phyloP scores from a whole-genome alignment of 805 yeast species.

The Ogataea pini region DNA sequence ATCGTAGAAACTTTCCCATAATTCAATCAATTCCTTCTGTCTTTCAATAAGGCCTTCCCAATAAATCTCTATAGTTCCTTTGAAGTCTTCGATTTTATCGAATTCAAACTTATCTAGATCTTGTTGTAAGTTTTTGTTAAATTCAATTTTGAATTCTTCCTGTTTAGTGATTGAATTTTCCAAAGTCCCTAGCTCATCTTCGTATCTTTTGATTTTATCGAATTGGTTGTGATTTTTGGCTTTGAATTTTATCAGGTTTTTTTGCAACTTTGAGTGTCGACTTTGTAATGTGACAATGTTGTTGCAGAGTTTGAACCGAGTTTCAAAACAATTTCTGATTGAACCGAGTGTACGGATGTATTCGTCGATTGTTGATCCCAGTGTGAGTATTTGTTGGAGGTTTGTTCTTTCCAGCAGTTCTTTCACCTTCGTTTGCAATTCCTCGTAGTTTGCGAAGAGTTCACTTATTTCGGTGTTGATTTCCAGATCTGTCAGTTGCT shows the following conservation, averaged over 20 bases:
- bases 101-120: conserved; percentile 72
- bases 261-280: conserved; percentile 46
- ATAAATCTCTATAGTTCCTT: conserved; percentile 86
- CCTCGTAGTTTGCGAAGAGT: conserved; percentile 69
- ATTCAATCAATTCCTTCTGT: conserved; percentile 86
- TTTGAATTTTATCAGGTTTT: conserved; percentile 44
- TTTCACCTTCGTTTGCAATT: conserved; percentile 66
- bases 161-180: conserved; percentile 55
- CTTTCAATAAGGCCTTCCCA: conserved; percentile 89
- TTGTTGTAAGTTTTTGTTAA: conserved; percentile 62
- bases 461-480: conserved; percentile 64
- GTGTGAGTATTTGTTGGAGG: conserved; percentile 79
- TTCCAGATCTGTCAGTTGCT: conserved; percentile 71
- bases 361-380: conserved; percentile 87
- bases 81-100: conserved; percentile 78
- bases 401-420: conserved; percentile 77
- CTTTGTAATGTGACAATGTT: conserved; percentile 47
- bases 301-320: conserved; percentile 60
- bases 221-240: conserved; percentile 49
- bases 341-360: conserved; percentile 78
- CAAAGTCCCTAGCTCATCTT: conserved; percentile 57
- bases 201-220: conserved; percentile 61
- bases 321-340: conserved; percentile 69
- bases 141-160: conserved; percentile 59
- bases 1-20: conserved; percentile 88